A percentile compares a stretch with the other conserved stretches of the same genome.
phyloP scores from a whole-genome alignment of 345 rosid species.

The Melastoma malabathricum region DNA sequence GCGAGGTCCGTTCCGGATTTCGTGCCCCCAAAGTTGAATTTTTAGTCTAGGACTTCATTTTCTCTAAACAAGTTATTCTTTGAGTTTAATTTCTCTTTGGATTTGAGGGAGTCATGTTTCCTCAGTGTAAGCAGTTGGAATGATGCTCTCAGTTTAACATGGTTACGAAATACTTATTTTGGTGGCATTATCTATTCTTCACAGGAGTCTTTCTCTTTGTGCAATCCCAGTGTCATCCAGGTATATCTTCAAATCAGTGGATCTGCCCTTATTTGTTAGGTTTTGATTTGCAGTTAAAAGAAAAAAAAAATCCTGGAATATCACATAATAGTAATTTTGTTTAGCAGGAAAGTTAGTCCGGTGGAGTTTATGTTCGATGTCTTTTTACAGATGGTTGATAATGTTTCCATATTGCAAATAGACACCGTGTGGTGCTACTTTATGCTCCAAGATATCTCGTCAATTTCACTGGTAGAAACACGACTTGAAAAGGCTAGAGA shows the following conservation, averaged over 20 bases:
- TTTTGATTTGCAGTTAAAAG: too few relatives aligned
- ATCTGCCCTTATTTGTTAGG: constrained; percentile 1
- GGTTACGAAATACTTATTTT: not conserved
- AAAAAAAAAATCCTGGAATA: too few relatives aligned
- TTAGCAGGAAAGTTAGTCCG: not conserved
- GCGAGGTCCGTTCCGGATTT: constrained; percentile 45
- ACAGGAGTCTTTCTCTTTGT: constrained; percentile 85
- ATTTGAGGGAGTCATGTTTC: too few relatives aligned
- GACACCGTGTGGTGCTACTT: constrained; percentile 99
- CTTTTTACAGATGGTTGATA: constrained; percentile 34
- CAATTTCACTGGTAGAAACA: constrained; percentile 76
- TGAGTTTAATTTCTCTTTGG: too few relatives aligned
- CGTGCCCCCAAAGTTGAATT: not conserved
- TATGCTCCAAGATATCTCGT: constrained; percentile 72
- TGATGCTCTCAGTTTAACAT: too few relatives aligned
- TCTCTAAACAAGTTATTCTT: too few relatives aligned
- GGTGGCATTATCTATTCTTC: not conserved
- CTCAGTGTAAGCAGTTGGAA: too few relatives aligned
- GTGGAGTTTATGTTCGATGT: not conserved
- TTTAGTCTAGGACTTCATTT: not conserved
- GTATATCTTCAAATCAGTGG: constrained; percentile 19
- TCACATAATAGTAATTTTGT: not conserved
- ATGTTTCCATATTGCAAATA: constrained; percentile 81
- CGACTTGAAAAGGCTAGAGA: constrained; percentile 78
- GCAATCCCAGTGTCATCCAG: constrained; percentile 71